These are phyloP conservation scores for Pseudopithomyces maydicus DNA, from an alignment of 2,329 filamentous ascomycete genomes.

Conservation along the genomic window DNA sequence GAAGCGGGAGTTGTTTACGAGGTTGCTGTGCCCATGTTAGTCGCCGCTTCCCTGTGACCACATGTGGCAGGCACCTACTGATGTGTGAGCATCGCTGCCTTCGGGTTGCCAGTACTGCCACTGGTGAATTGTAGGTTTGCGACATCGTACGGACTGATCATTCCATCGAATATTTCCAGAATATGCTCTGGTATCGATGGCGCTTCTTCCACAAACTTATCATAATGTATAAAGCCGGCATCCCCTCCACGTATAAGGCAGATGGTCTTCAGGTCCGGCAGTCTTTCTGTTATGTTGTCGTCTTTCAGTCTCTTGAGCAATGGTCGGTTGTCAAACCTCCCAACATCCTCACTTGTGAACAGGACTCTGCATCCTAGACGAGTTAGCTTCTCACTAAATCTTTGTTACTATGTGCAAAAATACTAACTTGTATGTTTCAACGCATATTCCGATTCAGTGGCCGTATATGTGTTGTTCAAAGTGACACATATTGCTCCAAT, in stretches of 20 bases:
- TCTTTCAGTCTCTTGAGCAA: constrained; percentile 54
- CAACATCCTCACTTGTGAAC: constrained; percentile 73
- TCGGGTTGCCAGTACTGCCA: constrained; percentile 45
- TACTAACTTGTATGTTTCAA: constrained; percentile 69
- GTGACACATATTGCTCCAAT: constrained; percentile 66
- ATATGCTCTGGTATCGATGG: constrained; percentile 38
- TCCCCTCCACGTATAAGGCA: constrained; percentile 38
- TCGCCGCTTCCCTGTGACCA: background rate
- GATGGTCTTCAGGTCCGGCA: constrained; percentile 39
- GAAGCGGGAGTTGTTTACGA: constrained; percentile 48
- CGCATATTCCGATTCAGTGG: constrained; percentile 72
- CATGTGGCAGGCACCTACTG: constrained; percentile 25
- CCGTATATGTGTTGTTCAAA: constrained; percentile 81
- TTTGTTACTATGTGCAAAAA: background rate
- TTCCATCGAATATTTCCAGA: constrained; percentile 41
- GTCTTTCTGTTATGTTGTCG: constrained; percentile 16
- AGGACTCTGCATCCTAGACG: constrained; percentile 69
- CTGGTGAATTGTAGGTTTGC: constrained; percentile 47
- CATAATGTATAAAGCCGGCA: constrained; percentile 64
- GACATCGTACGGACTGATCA: constrained; percentile 41
- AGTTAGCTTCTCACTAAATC: constrained; percentile 1
- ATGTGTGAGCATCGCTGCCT: constrained; percentile 47
- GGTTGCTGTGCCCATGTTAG: constrained; percentile 30
- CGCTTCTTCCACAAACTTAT: constrained; percentile 55
- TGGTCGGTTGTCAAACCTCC: constrained; percentile 65